Conservation (phyloP, 371 early-diverging fungal species). For the Actinomortierella ambigua region DNA sequence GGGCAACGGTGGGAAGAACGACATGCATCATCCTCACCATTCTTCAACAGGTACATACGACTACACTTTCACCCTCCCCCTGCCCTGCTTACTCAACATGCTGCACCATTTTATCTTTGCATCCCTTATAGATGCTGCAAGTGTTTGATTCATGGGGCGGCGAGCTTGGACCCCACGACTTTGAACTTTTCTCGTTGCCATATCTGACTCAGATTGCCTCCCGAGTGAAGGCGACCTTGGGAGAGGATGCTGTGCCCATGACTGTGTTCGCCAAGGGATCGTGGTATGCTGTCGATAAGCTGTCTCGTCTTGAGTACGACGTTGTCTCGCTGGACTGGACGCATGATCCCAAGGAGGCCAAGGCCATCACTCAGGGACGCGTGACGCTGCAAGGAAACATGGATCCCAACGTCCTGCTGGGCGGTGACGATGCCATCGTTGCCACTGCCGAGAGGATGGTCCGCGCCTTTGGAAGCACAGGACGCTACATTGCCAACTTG, state of each 20-base stretch:
- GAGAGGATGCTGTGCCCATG: constrained; percentile 75
- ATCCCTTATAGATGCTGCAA: constrained; percentile 86
- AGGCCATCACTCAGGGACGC: constrained; percentile 58
- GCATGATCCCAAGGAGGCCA: constrained; percentile 76
- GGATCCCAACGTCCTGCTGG: constrained; percentile 89
- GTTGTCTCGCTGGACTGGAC: constrained; percentile 94
- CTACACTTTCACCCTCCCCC: no score
- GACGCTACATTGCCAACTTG: constrained; percentile 89
- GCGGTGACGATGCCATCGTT: constrained; percentile 73
- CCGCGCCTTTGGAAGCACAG: constrained; percentile 73
- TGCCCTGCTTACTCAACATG: constrained; percentile 7
- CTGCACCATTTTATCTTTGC: no score
- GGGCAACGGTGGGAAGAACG: background rate
- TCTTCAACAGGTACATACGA: no score
- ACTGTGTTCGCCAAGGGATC: constrained; percentile 93
- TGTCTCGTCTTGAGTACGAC: constrained; percentile 74
- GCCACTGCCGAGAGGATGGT: constrained; percentile 82
- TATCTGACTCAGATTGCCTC: constrained; percentile 83
- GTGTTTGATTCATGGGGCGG: constrained; percentile 98
- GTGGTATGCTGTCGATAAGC: constrained; percentile 79
- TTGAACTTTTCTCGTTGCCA: constrained; percentile 85
- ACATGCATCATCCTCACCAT: no score
- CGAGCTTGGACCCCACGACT: constrained; percentile 86
- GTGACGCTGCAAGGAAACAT: constrained; percentile 95
- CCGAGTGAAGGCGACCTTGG: constrained; percentile 68